These are phyloP conservation scores for Chlorella vulgaris DNA, from an alignment of 139 green algal genomes.

Conservation along the genomic window DNA sequence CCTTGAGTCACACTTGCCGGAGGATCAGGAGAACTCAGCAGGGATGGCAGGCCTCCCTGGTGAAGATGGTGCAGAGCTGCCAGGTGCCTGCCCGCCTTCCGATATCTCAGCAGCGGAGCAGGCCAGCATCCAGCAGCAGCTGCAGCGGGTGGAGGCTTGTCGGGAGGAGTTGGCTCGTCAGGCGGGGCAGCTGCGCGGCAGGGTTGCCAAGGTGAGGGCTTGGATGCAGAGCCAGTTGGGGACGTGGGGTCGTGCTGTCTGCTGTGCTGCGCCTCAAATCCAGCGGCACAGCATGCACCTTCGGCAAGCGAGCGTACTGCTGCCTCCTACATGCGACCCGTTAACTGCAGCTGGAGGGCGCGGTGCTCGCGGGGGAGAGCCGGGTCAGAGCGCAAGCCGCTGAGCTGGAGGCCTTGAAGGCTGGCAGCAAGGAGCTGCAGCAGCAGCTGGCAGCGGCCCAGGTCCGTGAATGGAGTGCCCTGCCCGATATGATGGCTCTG, in stretches of 20 bases:
- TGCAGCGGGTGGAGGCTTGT: slow-evolving; percentile 17
- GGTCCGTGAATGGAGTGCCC: too few relatives aligned
- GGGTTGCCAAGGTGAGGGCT: slow-evolving; percentile 23
- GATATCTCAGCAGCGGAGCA: neutral
- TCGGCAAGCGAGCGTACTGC: neutral
- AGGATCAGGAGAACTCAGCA: too few relatives aligned
- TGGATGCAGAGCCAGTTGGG: too few relatives aligned
- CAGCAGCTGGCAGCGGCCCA: slow-evolving; percentile 10
- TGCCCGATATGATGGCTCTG: too few relatives aligned
- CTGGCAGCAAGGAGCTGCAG: neutral
- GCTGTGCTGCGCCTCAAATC: neutral
- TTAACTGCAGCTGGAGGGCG: slow-evolving; percentile 17
- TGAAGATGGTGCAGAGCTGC: too few relatives aligned
- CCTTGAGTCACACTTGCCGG: too few relatives aligned
- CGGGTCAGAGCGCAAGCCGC: neutral
- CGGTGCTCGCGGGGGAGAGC: slow-evolving; percentile 17
- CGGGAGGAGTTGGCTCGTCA: slow-evolving; percentile 24
- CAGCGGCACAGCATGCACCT: too few relatives aligned
- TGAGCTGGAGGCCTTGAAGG: slow-evolving; percentile 18
- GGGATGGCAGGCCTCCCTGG: too few relatives aligned
- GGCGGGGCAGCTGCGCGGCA: slow-evolving; percentile 17
- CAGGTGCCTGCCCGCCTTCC: too few relatives aligned
- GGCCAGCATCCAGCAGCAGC: neutral
- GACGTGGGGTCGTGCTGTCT: neutral
- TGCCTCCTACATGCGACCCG: neutral